Conservation (phyloP, 2,329 filamentous ascomycete species). For the Myotisia sp. region DNA sequence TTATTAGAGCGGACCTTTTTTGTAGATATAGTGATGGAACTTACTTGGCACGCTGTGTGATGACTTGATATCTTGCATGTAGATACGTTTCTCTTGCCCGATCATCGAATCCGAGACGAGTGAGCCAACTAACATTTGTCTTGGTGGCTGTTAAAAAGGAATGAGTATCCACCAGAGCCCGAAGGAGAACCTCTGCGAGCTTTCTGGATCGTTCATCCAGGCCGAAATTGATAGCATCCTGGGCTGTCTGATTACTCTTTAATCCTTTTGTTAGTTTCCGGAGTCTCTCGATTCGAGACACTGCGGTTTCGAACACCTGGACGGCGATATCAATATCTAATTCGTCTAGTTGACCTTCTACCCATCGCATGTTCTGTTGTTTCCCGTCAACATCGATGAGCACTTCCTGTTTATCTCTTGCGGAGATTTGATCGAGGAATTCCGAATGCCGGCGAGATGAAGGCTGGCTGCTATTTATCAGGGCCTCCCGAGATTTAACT, state of each 20-base stretch:
- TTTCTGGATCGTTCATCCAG: conserved; percentile 70
- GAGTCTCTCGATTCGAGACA: conserved; percentile 70
- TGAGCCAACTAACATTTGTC: conserved; percentile 69
- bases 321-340: conserved; percentile 91
- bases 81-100: conserved; percentile 77
- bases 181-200: conserved; percentile 60
- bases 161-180: conserved; percentile 64
- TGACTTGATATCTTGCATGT: conserved; percentile 58
- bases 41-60: conserved; percentile 71
- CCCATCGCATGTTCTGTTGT: conserved; percentile 89
- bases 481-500: conserved; percentile 72
- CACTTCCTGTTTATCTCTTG: conserved; percentile 58
- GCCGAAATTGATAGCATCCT: conserved; percentile 85
- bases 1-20: not conserved
- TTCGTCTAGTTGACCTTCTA: conserved; percentile 88
- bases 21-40: conserved; percentile 13
- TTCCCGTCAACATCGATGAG: conserved; percentile 93
- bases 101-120: conserved; percentile 78
- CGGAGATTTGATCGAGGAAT: conserved; percentile 60
- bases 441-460: conserved; percentile 60
- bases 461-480: conserved; percentile 62
- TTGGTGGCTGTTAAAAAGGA: conserved; percentile 64
- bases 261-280: conserved; percentile 64
- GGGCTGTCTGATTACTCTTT: conserved; percentile 72
- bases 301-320: conserved; percentile 74